Base-by-base conservation (phyloP, 2,329 filamentous ascomycete species). In the Aspergillus spinulosporus region DNA sequence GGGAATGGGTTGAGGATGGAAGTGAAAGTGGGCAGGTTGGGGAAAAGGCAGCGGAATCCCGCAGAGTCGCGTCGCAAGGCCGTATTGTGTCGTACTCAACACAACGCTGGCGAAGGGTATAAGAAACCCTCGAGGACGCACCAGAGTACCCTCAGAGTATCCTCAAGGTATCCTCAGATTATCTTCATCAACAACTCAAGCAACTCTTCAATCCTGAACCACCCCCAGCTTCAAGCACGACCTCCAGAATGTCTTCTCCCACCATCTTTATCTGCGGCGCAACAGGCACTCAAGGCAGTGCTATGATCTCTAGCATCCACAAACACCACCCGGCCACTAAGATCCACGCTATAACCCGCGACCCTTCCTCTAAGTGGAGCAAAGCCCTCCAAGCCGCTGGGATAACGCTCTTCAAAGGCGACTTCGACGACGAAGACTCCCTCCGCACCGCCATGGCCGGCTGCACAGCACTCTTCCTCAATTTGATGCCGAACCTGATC, bases 301-400 rank as follows among this genome's bases (percentile, higher is more conserved):
- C 66, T 37, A 58, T 71, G 5, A 59, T 65, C 47, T 56, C 65
- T 15, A 62, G 72, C 50, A 62, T 75, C 4, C 34, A 37, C 11
- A 0, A 57, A 67, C 21, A 54, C 28, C 29, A 64, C 43, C 15
- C 64, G 1, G 64, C 62, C 31, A 64, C 67, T 59, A 59, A 64
- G 32, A 61, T 73, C 3, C 69, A 73, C 59, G 69, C 70, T 2
- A 65, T 76, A 14, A 68, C 72, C 2, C 62, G 65, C 46, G 68
- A 72, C 42, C 47, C 59, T 4, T 52, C 64, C 29, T 63, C 71
- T 5, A 46, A 62, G 0, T 58, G 66, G 1, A 66, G 70, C 7
- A 59, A 66, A 28, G 60, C 53, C 1, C 65, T 77, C 11, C 58
- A 66, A 50, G 49, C 60, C 1, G 59, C 66, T 14, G 71, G 71